Conservation (phyloP, 305 asterid species). For the Ajuga reptans region DNA sequence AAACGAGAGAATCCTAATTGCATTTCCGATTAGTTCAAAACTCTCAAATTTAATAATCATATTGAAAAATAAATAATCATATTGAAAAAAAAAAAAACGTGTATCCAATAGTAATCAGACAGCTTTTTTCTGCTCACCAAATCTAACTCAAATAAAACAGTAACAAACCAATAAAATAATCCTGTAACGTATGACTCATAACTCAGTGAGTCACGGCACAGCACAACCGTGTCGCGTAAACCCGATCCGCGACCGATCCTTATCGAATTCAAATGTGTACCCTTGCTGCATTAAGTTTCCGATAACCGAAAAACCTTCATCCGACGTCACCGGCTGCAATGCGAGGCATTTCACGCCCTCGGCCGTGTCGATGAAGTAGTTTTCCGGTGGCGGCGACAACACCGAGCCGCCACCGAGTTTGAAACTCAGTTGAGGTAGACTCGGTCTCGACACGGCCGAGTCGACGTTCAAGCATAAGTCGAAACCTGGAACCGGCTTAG, state of each 20-base stretch:
- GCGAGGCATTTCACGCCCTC: slow-evolving; percentile 58
- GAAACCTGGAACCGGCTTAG: slow-evolving; percentile 32
- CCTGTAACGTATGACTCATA: not conserved
- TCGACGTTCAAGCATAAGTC: slow-evolving; percentile 58
- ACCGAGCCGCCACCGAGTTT: slow-evolving; percentile 51
- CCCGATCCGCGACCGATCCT: slow-evolving; percentile 47
- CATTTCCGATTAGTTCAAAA: not conserved
- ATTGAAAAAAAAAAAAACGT: not conserved
- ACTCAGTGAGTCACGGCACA: slow-evolving; percentile 26
- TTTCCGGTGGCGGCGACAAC: slow-evolving; percentile 52
- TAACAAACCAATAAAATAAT: not conserved
- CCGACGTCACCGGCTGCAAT: slow-evolving; percentile 45
- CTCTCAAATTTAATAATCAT: slow-evolving; percentile 2
- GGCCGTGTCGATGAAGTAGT: slow-evolving; percentile 60
- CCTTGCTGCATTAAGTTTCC: slow-evolving; percentile 90
- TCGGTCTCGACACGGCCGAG: slow-evolving; percentile 30
- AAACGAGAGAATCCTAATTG: too few relatives aligned
- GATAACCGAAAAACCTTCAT: slow-evolving; percentile 46
- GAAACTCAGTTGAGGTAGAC: slow-evolving; percentile 59
- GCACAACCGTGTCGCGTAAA: slow-evolving; percentile 55
- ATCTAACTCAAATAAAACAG: not conserved
- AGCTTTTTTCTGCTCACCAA: slow-evolving; percentile 21
- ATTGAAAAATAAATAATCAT: slow-evolving; percentile 30
- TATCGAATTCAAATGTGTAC: slow-evolving; percentile 53
- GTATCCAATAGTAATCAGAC: slow-evolving; percentile 27